These are phyloP conservation scores for Boletus subparvulus DNA, from an alignment of 768 basidiomycete species.

Conservation along the genomic window DNA sequence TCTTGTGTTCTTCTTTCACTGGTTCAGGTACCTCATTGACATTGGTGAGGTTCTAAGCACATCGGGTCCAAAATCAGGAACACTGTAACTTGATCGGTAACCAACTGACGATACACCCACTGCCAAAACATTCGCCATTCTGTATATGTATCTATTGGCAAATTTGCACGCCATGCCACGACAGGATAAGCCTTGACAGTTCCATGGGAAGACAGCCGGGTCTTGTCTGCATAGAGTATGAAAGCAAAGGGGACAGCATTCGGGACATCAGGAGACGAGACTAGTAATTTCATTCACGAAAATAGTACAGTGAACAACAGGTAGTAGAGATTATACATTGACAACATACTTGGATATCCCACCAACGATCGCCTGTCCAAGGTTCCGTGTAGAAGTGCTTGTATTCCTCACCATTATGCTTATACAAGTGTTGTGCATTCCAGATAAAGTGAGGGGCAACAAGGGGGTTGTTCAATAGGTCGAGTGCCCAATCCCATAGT, in stretches of 20 bases:
- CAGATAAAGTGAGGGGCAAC: constrained; percentile 23
- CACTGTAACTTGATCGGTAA: neutral
- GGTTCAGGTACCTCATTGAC: neutral
- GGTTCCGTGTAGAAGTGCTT: constrained; percentile 6
- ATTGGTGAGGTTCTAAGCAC: too few relatives aligned
- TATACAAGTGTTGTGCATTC: neutral
- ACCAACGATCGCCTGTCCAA: constrained; percentile 11
- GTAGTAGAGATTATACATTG: neutral
- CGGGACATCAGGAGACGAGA: neutral
- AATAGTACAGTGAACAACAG: neutral
- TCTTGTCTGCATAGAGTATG: neutral
- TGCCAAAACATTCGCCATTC: neutral
- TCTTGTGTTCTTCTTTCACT: neutral
- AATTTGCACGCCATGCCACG: neutral
- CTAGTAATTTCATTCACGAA: too few relatives aligned
- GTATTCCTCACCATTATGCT: neutral
- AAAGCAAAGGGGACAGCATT: neutral
- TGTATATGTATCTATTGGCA: neutral
- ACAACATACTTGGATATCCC: constrained; percentile 10
- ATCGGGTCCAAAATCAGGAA: too few relatives aligned
- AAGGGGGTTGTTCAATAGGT: neutral
- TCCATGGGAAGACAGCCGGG: neutral
- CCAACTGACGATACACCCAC: neutral
- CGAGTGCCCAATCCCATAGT: constrained; percentile 10
- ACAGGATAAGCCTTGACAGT: neutral